Evolutionary conservation across 768 basidiomycete species (phyloP), one percentile per base, ranked within the genome.

Genomic region (Podaxis mareebaensis): DNA sequence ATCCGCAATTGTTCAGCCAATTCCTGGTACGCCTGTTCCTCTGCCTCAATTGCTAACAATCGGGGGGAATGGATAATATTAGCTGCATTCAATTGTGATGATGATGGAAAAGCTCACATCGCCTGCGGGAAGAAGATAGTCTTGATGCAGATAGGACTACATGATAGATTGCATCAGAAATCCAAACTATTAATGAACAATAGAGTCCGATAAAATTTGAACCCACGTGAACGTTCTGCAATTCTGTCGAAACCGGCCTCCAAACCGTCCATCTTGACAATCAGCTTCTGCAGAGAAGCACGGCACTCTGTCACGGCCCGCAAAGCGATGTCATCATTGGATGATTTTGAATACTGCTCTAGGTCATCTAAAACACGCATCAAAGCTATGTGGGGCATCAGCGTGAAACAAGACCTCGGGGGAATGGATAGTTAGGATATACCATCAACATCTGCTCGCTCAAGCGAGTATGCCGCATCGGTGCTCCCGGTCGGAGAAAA

Each of bases 171-270:
- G 38, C 59, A 63, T 38, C 38, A 63, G 58, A 53, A 62, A 12
- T 48, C 61, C 42, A 58, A 39, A 60, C 24, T 51, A 51, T 36
- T 26, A 38, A 67, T 30, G 40, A 56, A 49, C 36, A 49, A 56
- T 53, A 54, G 10, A 53, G 62, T 62, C 24, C 17, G 44, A 51
- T 51, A 30, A 40, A 17, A 6, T 48, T 65, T 68, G 5, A 24
- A 81, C 92, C 61, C 72, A 94, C 94, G 73, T 64, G 92, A 92
- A 53, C 90, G 85, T 71, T 95, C 93, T 3, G 92, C 90, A 68
- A 96, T 89, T 66, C 87, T 84, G 68, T 96, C 95, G 69, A 97
- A 95, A 1, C 90, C 89, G 0, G 84, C 73, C 72, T 93, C 90
- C 12, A 96, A 78, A 26, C 79, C 81, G 64, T 96, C 93, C 87